A percentile compares a stretch with the other conserved stretches of the same genome.
phyloP scores from a whole-genome alignment of 2,329 filamentous ascomycete genomes.

The Calonectria crousiana region DNA sequence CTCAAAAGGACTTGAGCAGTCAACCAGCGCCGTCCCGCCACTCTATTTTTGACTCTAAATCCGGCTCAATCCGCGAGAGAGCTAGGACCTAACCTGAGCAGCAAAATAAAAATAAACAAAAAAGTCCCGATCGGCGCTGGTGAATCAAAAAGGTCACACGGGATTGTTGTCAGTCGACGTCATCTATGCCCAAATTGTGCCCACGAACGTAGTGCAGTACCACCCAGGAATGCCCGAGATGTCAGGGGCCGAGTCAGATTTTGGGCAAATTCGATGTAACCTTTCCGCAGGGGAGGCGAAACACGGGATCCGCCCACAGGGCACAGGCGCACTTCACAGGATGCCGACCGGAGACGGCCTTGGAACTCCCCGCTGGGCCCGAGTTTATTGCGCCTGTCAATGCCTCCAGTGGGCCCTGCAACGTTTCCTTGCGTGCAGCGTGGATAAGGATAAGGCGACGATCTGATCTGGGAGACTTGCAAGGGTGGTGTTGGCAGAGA shows the following conservation, averaged over 20 bases:
- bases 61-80: too few relatives aligned
- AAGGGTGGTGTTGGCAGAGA: background rate
- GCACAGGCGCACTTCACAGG: too few relatives aligned
- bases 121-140: background rate
- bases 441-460: background rate
- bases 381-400: background rate
- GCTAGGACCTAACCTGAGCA: background rate
- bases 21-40: background rate
- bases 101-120: background rate
- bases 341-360: background rate
- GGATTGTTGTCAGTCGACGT: background rate
- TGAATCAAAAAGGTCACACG: background rate
- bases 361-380: conserved; percentile 4
- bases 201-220: background rate
- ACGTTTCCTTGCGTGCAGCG: conserved; percentile 2
- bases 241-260: background rate
- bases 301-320: background rate
- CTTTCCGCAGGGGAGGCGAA: background rate
- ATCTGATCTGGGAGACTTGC: background rate
- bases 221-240: background rate
- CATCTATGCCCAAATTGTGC: background rate
- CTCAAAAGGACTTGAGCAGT: background rate
- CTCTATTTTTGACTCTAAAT: conserved; percentile 2
- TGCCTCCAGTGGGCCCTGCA: background rate
- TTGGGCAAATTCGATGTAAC: conserved; percentile 3